Percentiles rank a stretch among this genome's conserved stretches.
Evolutionary conservation across 148 eudicot genomes (phyloP).

Genomic region (Silene conica): DNA sequence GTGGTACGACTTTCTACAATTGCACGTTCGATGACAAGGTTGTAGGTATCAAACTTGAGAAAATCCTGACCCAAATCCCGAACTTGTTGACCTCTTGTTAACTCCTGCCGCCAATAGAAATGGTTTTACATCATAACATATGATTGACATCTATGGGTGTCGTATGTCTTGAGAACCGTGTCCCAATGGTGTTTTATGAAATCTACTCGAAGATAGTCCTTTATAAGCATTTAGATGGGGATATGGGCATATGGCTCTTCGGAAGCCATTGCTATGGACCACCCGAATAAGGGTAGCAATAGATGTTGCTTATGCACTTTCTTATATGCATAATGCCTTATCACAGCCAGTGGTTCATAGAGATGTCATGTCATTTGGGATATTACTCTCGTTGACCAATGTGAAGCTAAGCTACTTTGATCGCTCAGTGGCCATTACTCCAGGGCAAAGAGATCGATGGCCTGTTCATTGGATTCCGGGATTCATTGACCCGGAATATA

Average conservation of each 20-base stretch:
- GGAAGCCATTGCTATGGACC: slow-evolving; percentile 19
- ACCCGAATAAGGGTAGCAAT: slow-evolving; percentile 24
- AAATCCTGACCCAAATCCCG: not conserved
- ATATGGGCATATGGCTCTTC: not conserved
- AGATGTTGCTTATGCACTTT: slow-evolving; percentile 30
- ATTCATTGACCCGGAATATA: too few relatives aligned
- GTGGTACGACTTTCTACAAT: slow-evolving; percentile 18
- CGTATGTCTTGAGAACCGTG: slow-evolving; percentile 31
- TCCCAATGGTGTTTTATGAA: slow-evolving; percentile 25
- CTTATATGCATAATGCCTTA: slow-evolving; percentile 29
- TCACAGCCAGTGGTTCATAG: slow-evolving; percentile 29
- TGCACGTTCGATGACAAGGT: slow-evolving; percentile 12
- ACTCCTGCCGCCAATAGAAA: slow-evolving; percentile 20
- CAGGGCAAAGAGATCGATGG: slow-evolving; percentile 21
- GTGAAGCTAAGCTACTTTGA: slow-evolving; percentile 21
- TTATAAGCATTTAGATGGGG: slow-evolving; percentile 12
- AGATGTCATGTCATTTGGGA: slow-evolving; percentile 15
- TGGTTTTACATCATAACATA: slow-evolving; percentile 20
- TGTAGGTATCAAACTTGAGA: slow-evolving; percentile 16
- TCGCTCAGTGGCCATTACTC: slow-evolving; percentile 24
- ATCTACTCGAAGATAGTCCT: slow-evolving; percentile 11
- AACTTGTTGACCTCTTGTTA: slow-evolving; percentile 14
- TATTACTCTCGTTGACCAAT: slow-evolving; percentile 14
- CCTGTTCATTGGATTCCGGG: not conserved
- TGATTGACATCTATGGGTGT: slow-evolving; percentile 25